Evolutionary conservation across 257 asterid genomes (phyloP).

Genomic region (Jaltomata sinuosa): DNA sequence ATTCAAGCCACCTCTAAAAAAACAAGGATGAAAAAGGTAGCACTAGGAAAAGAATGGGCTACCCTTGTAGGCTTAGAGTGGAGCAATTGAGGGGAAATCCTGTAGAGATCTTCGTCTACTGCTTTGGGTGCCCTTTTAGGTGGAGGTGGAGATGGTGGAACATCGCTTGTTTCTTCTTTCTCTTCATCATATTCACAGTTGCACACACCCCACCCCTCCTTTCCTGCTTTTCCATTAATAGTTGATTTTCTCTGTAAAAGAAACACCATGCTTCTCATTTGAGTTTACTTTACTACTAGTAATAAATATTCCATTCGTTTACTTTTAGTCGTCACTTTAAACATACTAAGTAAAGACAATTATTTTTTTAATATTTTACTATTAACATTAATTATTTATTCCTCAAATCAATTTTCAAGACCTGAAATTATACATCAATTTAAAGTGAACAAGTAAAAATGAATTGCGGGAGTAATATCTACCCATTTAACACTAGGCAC

Average conservation of each 20-base stretch:
- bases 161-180: constrained; percentile 15
- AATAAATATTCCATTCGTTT: too few species aligned
- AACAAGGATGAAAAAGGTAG: background rate
- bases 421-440: too few species aligned
- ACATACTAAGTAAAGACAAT: too few species aligned
- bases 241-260: constrained; percentile 23
- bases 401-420: too few species aligned
- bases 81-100: constrained; percentile 65
- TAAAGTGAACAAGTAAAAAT: too few species aligned
- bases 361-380: too few species aligned
- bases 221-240: constrained; percentile 18
- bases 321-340: too few species aligned
- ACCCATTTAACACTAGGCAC: background rate
- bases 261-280: background rate
- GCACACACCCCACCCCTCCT: constrained; percentile 33
- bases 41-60: background rate
- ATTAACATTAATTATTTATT: too few species aligned
- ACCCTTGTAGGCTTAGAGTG: constrained; percentile 40
- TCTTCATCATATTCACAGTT: constrained; percentile 35
- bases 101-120: constrained; percentile 77
- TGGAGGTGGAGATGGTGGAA: constrained; percentile 16
- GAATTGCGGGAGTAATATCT: background rate
- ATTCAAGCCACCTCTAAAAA: too few species aligned
- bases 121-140: constrained; percentile 41
- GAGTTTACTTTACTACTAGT: background rate